Percentiles rank a stretch among this genome's conserved stretches.
Conservation (phyloP, 345 rosid species). For the Corymbia maculata region DNA sequence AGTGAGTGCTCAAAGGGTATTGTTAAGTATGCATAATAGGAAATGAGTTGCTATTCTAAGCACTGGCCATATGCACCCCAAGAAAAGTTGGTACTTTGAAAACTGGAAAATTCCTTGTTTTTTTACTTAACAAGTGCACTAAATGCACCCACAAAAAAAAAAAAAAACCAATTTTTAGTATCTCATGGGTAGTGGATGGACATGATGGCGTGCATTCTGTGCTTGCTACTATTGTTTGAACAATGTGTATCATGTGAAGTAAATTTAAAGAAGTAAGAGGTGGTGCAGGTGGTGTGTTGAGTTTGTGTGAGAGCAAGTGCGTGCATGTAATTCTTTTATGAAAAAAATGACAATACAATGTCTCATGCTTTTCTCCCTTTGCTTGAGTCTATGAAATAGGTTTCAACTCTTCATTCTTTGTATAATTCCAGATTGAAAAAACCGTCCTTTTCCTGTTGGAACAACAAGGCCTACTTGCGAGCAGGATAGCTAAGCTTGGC, state of each 20-base stretch:
- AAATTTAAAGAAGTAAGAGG: background rate
- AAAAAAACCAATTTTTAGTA: background rate
- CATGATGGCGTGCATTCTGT: background rate
- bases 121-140: background rate
- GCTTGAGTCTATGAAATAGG: background rate
- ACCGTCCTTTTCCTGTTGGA: conserved; percentile 91
- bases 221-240: background rate
- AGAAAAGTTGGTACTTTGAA: background rate
- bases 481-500: conserved; percentile 56
- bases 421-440: conserved; percentile 73
- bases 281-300: background rate
- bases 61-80: background rate
- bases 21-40: background rate
- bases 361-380: background rate
- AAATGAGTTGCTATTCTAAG: background rate
- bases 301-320: background rate
- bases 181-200: background rate
- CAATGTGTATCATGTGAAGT: background rate
- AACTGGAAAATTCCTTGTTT: background rate
- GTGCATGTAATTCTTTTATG: background rate
- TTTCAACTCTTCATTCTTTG: background rate
- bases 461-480: conserved; percentile 86
- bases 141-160: background rate
- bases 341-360: background rate
- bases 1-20: background rate